Evolutionary conservation across 306 rosid species (phyloP), one percentile per base, ranked within the genome.

Genomic region (Rosa persica): DNA sequence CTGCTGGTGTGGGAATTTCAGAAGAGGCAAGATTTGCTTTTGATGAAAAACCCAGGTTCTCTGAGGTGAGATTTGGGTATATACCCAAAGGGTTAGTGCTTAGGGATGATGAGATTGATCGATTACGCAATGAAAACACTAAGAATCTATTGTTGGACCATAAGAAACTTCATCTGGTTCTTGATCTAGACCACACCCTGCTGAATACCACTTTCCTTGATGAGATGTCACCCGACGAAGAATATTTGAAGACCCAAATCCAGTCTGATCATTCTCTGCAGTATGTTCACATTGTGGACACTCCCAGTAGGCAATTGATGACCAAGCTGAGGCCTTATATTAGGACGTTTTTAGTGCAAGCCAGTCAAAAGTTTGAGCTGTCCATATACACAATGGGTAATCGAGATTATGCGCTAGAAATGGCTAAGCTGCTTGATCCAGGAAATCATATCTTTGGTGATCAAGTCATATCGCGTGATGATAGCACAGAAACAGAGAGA

Each of bases 51-150:
- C 8, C 55, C 48, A 44, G 48, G 48, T 44, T 10, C 8, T 82
- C 92, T 77, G 96, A 93, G 15, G 90, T 90, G 77, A 86, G 90
- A 23, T 85, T 90, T 83, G 92, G 92, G 46, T 92, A 92, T 83
- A 89, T 90, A 81, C 97, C 88, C 54, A 90, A 90, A 88, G 97
- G 85, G 67, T 81, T 94, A 55, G 86, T 88, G 86, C 94, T 92
- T 78, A 81, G 87, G 7, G 86, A 88, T 73, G 91, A 89, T 69
- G 97, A 92, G 76, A 84, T 47, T 47, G 51, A 12, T 47, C 51
- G 16, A 47, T 2, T 47, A 2, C 51, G 51, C 15, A 11, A 47
- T 12, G 16, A 47, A 12, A 47, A 47, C 51, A 47, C 51, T 13
- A 47, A 0, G 2, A 47, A 47, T 13, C 13, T 47, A 12, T 4